A percentile compares a stretch with the other conserved stretches of the same genome.
These are phyloP conservation scores for Parmelia sp. DNA, from an alignment of 495 filamentous ascomycete genomes.

Conservation along the genomic window DNA sequence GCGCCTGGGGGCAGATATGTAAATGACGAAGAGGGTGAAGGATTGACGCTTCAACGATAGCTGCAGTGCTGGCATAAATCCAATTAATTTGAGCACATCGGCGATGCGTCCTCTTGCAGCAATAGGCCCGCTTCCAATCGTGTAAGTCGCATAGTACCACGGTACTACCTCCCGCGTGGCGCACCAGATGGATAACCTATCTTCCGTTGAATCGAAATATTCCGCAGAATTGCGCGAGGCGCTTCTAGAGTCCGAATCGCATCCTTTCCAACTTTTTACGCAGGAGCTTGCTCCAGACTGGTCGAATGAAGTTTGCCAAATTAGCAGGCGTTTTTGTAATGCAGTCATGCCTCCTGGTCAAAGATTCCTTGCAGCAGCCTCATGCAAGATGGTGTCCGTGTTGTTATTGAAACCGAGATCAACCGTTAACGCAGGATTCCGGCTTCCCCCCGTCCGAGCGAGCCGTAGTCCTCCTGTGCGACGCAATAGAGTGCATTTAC, in stretches of 20 bases:
- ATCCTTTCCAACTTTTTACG: neutral
- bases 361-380: constrained; percentile 9
- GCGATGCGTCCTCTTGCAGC: constrained; percentile 10
- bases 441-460: constrained; percentile 23
- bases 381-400: constrained; percentile 13
- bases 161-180: constrained; percentile 17
- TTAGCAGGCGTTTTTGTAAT: neutral
- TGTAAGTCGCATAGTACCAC: constrained; percentile 19
- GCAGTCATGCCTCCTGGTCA: neutral
- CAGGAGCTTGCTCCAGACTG: neutral
- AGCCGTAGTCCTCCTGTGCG: constrained; percentile 19
- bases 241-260: neutral
- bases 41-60: constrained; percentile 16
- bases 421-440: constrained; percentile 23
- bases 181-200: constrained; percentile 6
- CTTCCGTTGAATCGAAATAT: neutral
- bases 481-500: constrained; percentile 16
- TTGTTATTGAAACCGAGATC: constrained; percentile 19
- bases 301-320: neutral
- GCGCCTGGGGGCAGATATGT: neutral
- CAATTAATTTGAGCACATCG: neutral
- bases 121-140: constrained; percentile 26
- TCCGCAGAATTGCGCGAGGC: neutral
- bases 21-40: neutral
- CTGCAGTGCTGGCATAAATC: constrained; percentile 9